Evolutionary conservation across 1,284 basidiomycete species (phyloP).

Genomic region (Heterobasidion occidentale): DNA sequence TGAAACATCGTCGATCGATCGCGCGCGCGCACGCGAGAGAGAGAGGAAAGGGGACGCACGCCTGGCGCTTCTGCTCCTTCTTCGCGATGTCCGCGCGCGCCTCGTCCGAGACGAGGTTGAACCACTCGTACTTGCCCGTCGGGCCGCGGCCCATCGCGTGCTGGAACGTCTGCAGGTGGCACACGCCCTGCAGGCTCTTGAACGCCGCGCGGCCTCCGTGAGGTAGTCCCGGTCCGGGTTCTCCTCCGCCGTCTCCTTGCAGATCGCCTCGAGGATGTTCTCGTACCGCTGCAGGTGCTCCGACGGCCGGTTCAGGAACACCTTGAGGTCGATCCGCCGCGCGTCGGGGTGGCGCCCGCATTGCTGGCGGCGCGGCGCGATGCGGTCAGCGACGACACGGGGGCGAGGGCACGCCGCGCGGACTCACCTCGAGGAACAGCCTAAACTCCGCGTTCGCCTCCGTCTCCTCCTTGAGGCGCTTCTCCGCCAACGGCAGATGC

Average conservation of each 20-base stretch:
- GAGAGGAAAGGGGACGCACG: conserved; percentile 43
- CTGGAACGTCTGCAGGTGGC: conserved; percentile 82
- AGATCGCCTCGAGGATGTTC: conserved; percentile 79
- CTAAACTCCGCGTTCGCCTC: conserved; percentile 80
- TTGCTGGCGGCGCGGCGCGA: conserved; percentile 24
- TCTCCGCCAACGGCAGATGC: conserved; percentile 81
- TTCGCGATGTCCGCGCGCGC: conserved; percentile 58
- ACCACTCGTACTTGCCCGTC: conserved; percentile 79
- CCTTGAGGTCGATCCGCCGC: conserved; percentile 78
- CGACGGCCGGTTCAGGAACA: conserved; percentile 81
- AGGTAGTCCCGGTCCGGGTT: conserved; percentile 81
- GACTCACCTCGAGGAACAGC: conserved; percentile 77
- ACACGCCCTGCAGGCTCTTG: conserved; percentile 67
- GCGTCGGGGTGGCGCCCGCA: conserved; percentile 61
- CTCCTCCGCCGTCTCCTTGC: conserved; percentile 67
- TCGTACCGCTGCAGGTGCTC: conserved; percentile 91
- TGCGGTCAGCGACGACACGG: not conserved
- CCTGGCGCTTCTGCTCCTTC: conserved; percentile 80
- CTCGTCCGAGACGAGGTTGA: conserved; percentile 73
- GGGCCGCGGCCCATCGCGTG: conserved; percentile 74
- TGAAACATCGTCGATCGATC: not conserved
- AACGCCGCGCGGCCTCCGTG: conserved; percentile 69
- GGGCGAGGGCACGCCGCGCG: no score
- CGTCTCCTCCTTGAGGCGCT: conserved; percentile 77
- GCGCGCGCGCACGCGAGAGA: not conserved